Evolutionary conservation across 139 green algal genomes (phyloP).

Genomic region (Chlamydomonas schloesseri): DNA sequence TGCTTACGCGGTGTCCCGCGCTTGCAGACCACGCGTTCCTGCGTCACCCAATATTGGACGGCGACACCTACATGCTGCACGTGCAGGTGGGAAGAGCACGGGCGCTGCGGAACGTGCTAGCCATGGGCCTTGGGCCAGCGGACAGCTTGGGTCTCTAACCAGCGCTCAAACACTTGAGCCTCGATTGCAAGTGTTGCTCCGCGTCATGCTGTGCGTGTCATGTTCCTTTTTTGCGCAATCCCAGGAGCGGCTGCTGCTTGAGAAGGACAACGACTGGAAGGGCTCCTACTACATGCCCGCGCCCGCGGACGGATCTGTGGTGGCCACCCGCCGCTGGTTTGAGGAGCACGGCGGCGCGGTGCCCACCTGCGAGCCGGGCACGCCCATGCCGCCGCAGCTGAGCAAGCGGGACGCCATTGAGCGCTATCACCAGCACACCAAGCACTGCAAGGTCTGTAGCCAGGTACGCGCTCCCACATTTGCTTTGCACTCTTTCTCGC

Average conservation of each 20-base stretch:
- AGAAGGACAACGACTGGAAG: constrained; percentile 4
- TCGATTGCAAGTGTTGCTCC: too few species aligned
- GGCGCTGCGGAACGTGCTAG: not conserved
- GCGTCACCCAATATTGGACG: not conserved
- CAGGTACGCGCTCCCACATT: not conserved
- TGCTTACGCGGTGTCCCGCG: not conserved
- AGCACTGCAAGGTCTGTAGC: constrained; percentile 39
- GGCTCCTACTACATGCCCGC: constrained; percentile 46
- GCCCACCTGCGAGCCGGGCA: constrained; percentile 37
- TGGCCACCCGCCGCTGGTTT: constrained; percentile 34
- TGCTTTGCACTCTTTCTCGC: too few species aligned
- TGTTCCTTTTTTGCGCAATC: not conserved
- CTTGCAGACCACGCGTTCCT: constrained; percentile 8
- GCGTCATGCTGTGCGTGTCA: too few species aligned
- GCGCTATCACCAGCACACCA: constrained; percentile 44
- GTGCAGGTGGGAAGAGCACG: constrained; percentile 10
- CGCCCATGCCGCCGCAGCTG: constrained; percentile 28
- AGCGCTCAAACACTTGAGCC: too few species aligned
- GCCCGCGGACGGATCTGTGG: constrained; percentile 23
- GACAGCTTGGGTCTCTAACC: too few species aligned
- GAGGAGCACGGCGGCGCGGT: constrained; percentile 21
- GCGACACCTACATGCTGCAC: constrained; percentile 53
- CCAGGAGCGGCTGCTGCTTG: constrained; percentile 29
- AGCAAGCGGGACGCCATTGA: constrained; percentile 43
- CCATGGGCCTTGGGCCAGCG: not conserved